Percentiles rank a stretch among this genome's conserved stretches.
Evolutionary conservation across 352 stramenopile genomes (phyloP).

Genomic region (Globisporangium iwayamae): DNA sequence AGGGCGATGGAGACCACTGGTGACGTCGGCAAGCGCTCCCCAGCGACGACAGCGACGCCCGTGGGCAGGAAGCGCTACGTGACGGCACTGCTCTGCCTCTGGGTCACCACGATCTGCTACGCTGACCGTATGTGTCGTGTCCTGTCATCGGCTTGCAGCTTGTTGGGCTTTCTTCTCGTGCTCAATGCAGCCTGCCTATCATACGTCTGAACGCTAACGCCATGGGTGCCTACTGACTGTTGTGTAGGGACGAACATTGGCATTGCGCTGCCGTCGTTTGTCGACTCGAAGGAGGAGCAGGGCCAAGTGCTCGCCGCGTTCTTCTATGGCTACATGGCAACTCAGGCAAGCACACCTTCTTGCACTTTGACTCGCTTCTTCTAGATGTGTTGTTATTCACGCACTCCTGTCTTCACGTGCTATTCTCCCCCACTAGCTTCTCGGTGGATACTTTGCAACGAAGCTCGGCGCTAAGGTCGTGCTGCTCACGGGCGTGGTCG

Average conservation of each 20-base stretch:
- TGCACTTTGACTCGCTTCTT: background rate
- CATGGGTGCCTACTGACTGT: background rate
- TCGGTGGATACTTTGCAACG: constrained; percentile 68
- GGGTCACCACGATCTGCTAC: constrained; percentile 82
- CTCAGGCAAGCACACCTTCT: constrained; percentile 40
- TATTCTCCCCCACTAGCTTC: constrained; percentile 36
- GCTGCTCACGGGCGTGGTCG: constrained; percentile 65
- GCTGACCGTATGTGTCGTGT: constrained; percentile 54
- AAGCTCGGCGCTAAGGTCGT: constrained; percentile 73
- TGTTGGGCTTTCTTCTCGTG: background rate
- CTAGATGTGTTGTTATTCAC: too few species aligned
- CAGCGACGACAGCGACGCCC: background rate
- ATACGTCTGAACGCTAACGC: background rate
- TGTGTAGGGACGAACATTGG: constrained; percentile 80
- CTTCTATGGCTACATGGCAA: constrained; percentile 88
- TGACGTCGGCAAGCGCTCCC: background rate
- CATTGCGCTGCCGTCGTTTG: constrained; percentile 75
- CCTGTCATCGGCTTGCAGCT: background rate
- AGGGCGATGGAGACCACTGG: background rate
- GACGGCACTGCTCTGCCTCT: constrained; percentile 70
- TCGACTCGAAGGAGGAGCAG: constrained; percentile 71
- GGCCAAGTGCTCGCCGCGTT: constrained; percentile 81
- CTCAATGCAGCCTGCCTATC: too few species aligned
- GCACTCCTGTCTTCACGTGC: background rate
- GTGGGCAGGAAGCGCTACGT: constrained; percentile 53